Conservation (phyloP, 2,329 filamentous ascomycete genomes). For the Aspergillus transmontanensis region DNA sequence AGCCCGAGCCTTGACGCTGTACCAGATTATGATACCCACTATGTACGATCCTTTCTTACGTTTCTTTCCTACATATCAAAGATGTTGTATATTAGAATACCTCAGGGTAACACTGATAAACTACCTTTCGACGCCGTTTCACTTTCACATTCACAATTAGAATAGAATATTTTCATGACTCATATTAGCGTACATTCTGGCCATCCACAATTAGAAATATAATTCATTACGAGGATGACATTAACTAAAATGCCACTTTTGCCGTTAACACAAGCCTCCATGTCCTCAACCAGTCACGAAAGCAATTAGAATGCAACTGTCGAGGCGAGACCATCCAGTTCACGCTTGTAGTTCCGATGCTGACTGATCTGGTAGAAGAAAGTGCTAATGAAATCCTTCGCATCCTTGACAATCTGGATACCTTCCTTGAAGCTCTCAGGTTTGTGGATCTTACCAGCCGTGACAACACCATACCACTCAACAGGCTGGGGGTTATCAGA, state of each 20-base stretch:
- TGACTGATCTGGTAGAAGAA: slow-evolving; percentile 71
- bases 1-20: not conserved
- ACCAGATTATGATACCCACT: slow-evolving; percentile 9
- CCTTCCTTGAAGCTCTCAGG: slow-evolving; percentile 64
- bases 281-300: not conserved
- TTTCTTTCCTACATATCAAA: not conserved
- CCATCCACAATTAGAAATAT: not conserved
- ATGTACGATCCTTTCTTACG: slow-evolving; percentile 5
- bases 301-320: slow-evolving; percentile 67
- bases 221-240: not conserved
- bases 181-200: not conserved
- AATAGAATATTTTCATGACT: not conserved
- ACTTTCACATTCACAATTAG: not conserved
- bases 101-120: not conserved
- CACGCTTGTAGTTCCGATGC: slow-evolving; percentile 74
- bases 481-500: slow-evolving; percentile 53
- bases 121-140: not conserved
- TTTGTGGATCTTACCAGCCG: slow-evolving; percentile 55
- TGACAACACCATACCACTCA: slow-evolving; percentile 78
- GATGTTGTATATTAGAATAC: slow-evolving; percentile 2
- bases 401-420: slow-evolving; percentile 66
- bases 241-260: not conserved
- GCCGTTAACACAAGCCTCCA: not conserved
- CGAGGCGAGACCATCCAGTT: slow-evolving; percentile 68
- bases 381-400: slow-evolving; percentile 68